Base-by-base conservation (phyloP, 2,329 filamentous ascomycete species). In the Epichloe brachyelytri region DNA sequence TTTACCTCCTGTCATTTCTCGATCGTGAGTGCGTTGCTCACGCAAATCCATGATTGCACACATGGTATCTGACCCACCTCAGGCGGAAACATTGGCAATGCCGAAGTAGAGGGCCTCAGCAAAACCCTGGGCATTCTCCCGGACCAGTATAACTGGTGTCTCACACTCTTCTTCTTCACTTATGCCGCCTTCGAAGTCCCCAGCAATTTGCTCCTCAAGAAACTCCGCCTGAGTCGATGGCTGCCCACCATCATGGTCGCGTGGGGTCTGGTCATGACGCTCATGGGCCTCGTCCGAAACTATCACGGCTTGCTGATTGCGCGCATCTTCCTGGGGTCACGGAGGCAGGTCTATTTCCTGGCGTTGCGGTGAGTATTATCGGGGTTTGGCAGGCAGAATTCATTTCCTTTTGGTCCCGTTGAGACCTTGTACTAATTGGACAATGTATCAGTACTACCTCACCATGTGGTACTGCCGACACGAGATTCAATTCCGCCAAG, bases 191-290 rank as follows among this genome's bases (percentile, higher is more conserved):
- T 88, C 55, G 86, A 91, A 62, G 78, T 84, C 0, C 71, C 86
- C n/a, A 88, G 83, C 51, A 93, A 93, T 59, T 66, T 91, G 12
- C 67, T 91, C 7, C 77, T 93, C 51, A 93, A 91, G 65, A 78
- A 75, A 14, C 70, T 89, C 48, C 76, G 83, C 0, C 88, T 88
- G 0, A 85, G 80, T 39, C 68, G 86, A 47, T 94, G 89, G 70
- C 75, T 91, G 22, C 83, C 87, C 0, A 67, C 75, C 5, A 91
- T 91, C 58, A 90, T 94, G 82, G 65, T 86, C 1, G 70, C 78
- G 1, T 80, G 73, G 71, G 68, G 69, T 2, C 22, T 67, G 2
- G 69, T 73, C 17, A 71, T 77, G 71, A 75, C 73, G 0, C 60
- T 77, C 17, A 77, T 77, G 71, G 75, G 75, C 0, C 68, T 77